Evolutionary conservation across 2,329 filamentous ascomycete species (phyloP).

Genomic region (Aspergillus unguis): DNA sequence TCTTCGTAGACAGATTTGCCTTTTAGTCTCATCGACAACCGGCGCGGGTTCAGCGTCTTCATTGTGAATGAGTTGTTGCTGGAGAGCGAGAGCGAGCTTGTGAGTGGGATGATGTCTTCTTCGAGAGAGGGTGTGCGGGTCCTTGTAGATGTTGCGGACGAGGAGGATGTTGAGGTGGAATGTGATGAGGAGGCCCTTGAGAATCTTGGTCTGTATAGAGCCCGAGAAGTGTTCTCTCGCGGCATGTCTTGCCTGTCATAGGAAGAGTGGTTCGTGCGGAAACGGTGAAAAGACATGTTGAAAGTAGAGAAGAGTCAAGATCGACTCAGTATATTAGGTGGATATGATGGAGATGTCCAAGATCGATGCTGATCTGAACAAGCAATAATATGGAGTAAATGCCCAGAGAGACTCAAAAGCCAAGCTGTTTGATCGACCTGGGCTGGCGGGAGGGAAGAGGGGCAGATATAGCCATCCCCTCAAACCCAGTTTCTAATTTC

Average conservation of each 20-base stretch:
- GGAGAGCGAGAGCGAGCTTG: constrained; percentile 2
- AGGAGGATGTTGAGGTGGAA: too few species aligned
- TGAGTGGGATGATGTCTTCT: constrained; percentile 9
- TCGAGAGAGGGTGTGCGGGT: constrained; percentile 22
- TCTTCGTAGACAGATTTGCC: too few species aligned
- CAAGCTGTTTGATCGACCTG: constrained; percentile 9
- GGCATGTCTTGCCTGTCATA: constrained; percentile 39
- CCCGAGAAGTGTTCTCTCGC: constrained; percentile 29
- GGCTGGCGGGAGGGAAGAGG: neutral
- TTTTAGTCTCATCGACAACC: constrained; percentile 27
- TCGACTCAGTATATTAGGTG: constrained; percentile 15
- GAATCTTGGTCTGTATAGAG: constrained; percentile 34
- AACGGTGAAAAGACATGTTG: constrained; percentile 28
- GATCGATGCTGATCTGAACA: neutral
- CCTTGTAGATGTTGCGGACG: neutral
- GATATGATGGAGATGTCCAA: neutral
- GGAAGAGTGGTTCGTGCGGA: constrained; percentile 23
- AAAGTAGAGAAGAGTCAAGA: constrained; percentile 14
- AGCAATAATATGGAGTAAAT: neutral
- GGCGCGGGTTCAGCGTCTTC: constrained; percentile 23
- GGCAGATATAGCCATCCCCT: neutral
- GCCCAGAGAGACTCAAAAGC: neutral
- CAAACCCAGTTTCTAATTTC: constrained; percentile 1
- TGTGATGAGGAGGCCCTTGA: neutral
- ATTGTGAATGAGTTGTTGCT: constrained; percentile 20